Conservation (phyloP, 306 rosid species). For the Hippophae tibetana region DNA sequence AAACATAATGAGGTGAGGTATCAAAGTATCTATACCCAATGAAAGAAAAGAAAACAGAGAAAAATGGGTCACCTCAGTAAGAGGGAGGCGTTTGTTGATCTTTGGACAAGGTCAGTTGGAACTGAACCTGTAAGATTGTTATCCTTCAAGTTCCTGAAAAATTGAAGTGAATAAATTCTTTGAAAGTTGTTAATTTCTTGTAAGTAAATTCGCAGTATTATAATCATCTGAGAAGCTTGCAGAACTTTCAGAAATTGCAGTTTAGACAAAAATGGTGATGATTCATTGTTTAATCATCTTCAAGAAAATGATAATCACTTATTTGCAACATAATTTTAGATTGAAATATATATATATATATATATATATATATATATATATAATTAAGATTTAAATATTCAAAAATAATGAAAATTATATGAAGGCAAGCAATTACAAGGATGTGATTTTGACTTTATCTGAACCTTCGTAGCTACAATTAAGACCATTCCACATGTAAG, state of each 20-base stretch:
- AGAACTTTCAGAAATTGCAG: slow-evolving; percentile 18
- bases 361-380: too few relatives aligned
- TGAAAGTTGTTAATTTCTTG: background rate
- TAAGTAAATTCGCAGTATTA: background rate
- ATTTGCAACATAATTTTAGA: background rate
- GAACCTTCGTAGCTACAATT: slow-evolving; percentile 17
- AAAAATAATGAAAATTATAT: background rate
- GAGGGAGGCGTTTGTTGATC: slow-evolving; percentile 17
- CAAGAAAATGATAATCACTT: background rate
- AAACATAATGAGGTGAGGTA: too few relatives aligned
- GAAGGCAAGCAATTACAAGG: slow-evolving; percentile 13
- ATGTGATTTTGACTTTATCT: slow-evolving; percentile 12
- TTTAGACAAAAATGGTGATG: slow-evolving; percentile 4
- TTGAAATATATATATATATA: background rate
- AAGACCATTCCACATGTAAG: slow-evolving; percentile 26
- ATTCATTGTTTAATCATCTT: background rate
- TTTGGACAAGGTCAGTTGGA: slow-evolving; percentile 19
- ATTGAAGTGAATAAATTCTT: background rate
- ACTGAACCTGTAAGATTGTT: slow-evolving; percentile 25
- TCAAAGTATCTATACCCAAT: too few relatives aligned
- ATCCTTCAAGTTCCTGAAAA: slow-evolving; percentile 17
- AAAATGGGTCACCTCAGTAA: slow-evolving; percentile 16
- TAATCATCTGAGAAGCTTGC: slow-evolving; percentile 17
- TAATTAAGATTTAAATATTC: background rate
- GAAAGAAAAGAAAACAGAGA: background rate